These are phyloP conservation scores for Cymbidium sinense DNA, from an alignment of 106 monocot species.

Conservation along the genomic window DNA sequence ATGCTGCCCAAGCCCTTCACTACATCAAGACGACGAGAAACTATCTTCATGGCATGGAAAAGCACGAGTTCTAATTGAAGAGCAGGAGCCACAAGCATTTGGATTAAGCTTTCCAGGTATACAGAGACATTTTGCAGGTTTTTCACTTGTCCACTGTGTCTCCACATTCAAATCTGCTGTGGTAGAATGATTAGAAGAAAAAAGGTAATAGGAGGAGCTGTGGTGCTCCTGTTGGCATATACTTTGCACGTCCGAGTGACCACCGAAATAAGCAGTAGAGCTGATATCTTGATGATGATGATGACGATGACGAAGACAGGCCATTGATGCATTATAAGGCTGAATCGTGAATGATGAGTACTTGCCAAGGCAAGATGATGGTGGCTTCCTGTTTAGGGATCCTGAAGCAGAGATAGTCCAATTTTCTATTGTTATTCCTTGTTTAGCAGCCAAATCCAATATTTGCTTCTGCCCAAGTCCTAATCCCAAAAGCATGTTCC, in stretches of 20 bases:
- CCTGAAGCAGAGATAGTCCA: slow-evolving; percentile 26
- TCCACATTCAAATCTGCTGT: slow-evolving; percentile 14
- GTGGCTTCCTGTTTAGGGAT: slow-evolving; percentile 17
- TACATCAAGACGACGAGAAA: slow-evolving; percentile 13
- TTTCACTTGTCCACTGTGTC: slow-evolving; percentile 11
- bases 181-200: slow-evolving; percentile 32
- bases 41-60: slow-evolving; percentile 8
- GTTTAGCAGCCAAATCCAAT: slow-evolving; percentile 62
- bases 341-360: slow-evolving; percentile 7
- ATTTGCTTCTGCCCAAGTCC: slow-evolving; percentile 83
- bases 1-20: not conserved
- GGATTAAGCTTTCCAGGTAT: slow-evolving; percentile 26
- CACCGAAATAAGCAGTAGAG: slow-evolving; percentile 26
- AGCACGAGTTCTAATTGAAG: not conserved
- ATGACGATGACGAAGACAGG: slow-evolving; percentile 46
- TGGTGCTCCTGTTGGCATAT: slow-evolving; percentile 52
- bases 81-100: slow-evolving; percentile 12
- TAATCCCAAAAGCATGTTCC: slow-evolving; percentile 79
- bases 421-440: slow-evolving; percentile 85
- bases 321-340: slow-evolving; percentile 19
- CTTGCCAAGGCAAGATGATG: slow-evolving; percentile 9
- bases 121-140: slow-evolving; percentile 10
- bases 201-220: slow-evolving; percentile 51
- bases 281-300: slow-evolving; percentile 51
- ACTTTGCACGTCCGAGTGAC: slow-evolving; percentile 21